Evolutionary conservation across 352 stramenopile genomes (phyloP), one percentile per base, ranked within the genome.

Genomic region (Blastocystis sp.): DNA sequence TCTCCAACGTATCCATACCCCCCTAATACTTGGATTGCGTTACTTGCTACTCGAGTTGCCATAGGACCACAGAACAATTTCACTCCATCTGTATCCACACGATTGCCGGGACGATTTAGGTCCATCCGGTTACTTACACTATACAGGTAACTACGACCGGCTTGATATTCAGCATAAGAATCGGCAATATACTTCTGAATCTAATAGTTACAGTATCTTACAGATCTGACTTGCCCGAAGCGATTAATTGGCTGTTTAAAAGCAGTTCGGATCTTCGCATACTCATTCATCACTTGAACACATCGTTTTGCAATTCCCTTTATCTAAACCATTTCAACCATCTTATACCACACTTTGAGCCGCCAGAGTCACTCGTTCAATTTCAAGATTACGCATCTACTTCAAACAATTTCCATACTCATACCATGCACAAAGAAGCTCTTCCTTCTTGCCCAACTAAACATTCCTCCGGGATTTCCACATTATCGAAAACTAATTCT

Each of bases 1-100:
- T 99, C 97, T 70, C 96, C 97, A n/a, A 98, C 94, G 92, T 99
- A 99, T 30, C 97, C 97, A 91, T 98, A 98, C 73, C 97, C 97
- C 75, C 97, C 97, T 56, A 99, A 93, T 19, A 92, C 90, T 89
- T 97, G 95, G 90, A 99, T 99, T 53, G 97, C 96, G 76, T 96
- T 94, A 92, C 99, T 96, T 1, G 96, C 96, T 11, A 99, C 92
- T 62, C 95, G 93, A 92, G 99, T 99, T 62, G 93, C 95, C 96
- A 99, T 98, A 90, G 95, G 93, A 24, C 95, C 95, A 90, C 95
- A 98, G 92, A 97, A 99, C 51, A 99, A 92, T 93, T 99, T 99
- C 24, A 98, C 97, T 54, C 95, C 97, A 91, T 99, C 97, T 42
- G 96, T 97, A 92, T 99, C 96, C 5, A 99, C 92, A 48, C 96